Evolutionary conservation across 2,329 filamentous ascomycete genomes (phyloP).

Genomic region (Colletotrichum paranaense): DNA sequence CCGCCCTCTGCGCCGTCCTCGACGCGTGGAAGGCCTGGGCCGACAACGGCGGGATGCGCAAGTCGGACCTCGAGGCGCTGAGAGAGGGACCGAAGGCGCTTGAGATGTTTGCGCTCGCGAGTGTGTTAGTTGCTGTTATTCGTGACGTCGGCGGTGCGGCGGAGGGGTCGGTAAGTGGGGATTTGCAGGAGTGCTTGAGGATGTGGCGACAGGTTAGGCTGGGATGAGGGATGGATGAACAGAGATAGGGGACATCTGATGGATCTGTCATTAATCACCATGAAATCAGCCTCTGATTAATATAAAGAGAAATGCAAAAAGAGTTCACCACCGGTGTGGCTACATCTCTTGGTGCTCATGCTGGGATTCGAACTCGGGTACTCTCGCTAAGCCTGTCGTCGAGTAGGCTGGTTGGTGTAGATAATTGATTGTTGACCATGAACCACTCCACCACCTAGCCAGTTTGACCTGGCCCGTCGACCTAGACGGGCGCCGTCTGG

Average conservation of each 20-base stretch:
- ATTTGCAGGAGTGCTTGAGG: constrained; percentile 65
- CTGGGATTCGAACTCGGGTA: no score
- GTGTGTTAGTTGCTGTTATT: constrained; percentile 60
- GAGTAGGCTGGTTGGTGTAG: no score
- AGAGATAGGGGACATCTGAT: background rate
- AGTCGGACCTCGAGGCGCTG: constrained; percentile 52
- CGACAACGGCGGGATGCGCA: constrained; percentile 65
- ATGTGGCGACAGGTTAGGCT: constrained; percentile 65
- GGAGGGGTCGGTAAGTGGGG: constrained; percentile 61
- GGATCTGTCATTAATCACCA: no score
- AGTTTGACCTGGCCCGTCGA: no score
- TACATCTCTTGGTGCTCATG: no score
- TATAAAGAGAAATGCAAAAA: no score
- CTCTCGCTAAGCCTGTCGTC: no score
- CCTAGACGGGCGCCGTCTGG: no score
- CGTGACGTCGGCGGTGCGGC: constrained; percentile 56
- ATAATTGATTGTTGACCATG: no score
- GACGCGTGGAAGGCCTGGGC: constrained; percentile 66
- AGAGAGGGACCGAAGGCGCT: constrained; percentile 54
- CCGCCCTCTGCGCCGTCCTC: constrained; percentile 49
- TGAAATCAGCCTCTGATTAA: no score
- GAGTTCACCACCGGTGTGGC: no score
- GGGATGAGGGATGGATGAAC: constrained; percentile 47
- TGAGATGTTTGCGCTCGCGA: constrained; percentile 60
- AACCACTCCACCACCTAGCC: no score